These are phyloP conservation scores for Aspergillus novoparasiticus DNA, from an alignment of 2,329 filamentous ascomycete species.

Conservation along the genomic window DNA sequence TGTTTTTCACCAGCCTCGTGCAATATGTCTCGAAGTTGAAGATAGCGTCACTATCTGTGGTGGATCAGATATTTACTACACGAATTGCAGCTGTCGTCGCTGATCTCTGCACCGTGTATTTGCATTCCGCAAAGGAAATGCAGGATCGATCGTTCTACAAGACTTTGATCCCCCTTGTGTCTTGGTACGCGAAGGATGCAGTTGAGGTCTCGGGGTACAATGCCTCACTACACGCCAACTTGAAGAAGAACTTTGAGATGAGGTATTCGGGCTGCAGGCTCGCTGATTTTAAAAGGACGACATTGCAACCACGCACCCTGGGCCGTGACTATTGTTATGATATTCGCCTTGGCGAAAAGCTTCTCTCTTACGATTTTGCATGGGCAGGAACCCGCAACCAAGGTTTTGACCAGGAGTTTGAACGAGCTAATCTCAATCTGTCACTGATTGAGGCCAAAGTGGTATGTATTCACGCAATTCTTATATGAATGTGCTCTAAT, in stretches of 20 bases:
- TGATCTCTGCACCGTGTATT: slow-evolving; percentile 86
- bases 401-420: slow-evolving; percentile 81
- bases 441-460: slow-evolving; percentile 92
- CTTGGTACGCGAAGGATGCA: slow-evolving; percentile 78
- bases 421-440: slow-evolving; percentile 84
- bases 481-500: slow-evolving; percentile 27
- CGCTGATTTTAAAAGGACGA: slow-evolving; percentile 78
- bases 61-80: slow-evolving; percentile 59
- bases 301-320: slow-evolving; percentile 65
- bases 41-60: slow-evolving; percentile 51
- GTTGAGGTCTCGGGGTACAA: slow-evolving; percentile 83
- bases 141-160: slow-evolving; percentile 69
- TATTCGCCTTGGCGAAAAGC: slow-evolving; percentile 69
- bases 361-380: slow-evolving; percentile 74
- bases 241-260: slow-evolving; percentile 79
- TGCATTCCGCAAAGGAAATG: slow-evolving; percentile 81
- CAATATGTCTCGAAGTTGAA: slow-evolving; percentile 67
- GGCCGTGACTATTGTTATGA: slow-evolving; percentile 85
- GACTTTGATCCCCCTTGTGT: slow-evolving; percentile 71
- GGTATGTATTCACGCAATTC: slow-evolving; percentile 50
- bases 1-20: slow-evolving; percentile 72
- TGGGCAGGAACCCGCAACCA: slow-evolving; percentile 70
- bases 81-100: slow-evolving; percentile 79
- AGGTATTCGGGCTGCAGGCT: slow-evolving; percentile 75
- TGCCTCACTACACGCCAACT: slow-evolving; percentile 78